phyloP scores from a whole-genome alignment of 2,329 filamentous ascomycete genomes.

The Nemania sp. region DNA sequence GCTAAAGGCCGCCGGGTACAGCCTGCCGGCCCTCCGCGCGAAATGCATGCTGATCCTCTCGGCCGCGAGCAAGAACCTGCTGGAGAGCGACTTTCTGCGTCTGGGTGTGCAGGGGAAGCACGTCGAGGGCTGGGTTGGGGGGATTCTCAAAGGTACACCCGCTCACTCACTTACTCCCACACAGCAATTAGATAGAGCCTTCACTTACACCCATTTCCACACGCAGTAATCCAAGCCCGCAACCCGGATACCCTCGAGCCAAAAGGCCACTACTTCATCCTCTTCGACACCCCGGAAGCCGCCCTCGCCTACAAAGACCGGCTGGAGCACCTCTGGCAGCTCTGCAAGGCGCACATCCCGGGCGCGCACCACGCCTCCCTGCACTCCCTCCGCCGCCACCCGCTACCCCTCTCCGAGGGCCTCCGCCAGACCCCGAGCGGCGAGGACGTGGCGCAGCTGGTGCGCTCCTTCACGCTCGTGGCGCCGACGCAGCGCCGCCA shows the following conservation, averaged over 20 bases:
- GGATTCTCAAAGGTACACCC: slow-evolving; percentile 66
- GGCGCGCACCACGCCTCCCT: slow-evolving; percentile 38
- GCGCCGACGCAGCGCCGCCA: slow-evolving; percentile 46
- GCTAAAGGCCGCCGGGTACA: neutral
- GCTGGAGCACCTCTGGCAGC: slow-evolving; percentile 62
- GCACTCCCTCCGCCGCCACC: neutral
- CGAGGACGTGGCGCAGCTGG: slow-evolving; percentile 41
- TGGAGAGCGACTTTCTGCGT: slow-evolving; percentile 77
- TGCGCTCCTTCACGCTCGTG: slow-evolving; percentile 52
- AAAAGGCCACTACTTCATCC: slow-evolving; percentile 74
- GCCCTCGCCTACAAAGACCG: slow-evolving; percentile 72
- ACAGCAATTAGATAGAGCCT: neutral
- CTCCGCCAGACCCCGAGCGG: slow-evolving; percentile 29
- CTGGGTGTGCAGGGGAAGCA: slow-evolving; percentile 71
- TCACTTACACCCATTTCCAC: neutral
- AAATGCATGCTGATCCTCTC: slow-evolving; percentile 66
- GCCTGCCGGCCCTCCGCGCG: slow-evolving; percentile 36
- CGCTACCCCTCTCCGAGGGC: slow-evolving; percentile 10
- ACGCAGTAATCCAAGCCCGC: slow-evolving; percentile 72
- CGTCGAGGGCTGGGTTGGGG: slow-evolving; percentile 75
- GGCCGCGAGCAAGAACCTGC: slow-evolving; percentile 69
- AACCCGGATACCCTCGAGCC: slow-evolving; percentile 72
- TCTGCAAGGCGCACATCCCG: slow-evolving; percentile 58
- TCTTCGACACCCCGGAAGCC: slow-evolving; percentile 71
- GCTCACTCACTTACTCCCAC: too few relatives aligned